Evolutionary conservation across 2,329 filamentous ascomycete species (phyloP).

Genomic region (Metarhizium sp.): DNA sequence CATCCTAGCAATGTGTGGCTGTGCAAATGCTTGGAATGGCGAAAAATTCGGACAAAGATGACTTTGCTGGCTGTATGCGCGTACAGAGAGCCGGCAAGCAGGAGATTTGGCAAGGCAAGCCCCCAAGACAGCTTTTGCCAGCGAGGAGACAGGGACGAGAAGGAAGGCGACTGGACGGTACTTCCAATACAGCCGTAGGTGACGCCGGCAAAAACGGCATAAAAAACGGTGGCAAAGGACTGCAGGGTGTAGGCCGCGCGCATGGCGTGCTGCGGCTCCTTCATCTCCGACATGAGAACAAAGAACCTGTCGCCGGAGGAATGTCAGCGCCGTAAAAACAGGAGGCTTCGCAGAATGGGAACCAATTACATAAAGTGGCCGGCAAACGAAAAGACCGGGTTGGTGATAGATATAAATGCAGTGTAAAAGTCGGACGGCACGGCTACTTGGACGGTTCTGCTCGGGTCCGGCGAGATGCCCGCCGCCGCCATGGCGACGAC

Average conservation of each 20-base stretch:
- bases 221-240: conserved; percentile 38
- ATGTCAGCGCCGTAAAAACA: neutral
- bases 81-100: conserved; percentile 40
- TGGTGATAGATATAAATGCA: conserved; percentile 25
- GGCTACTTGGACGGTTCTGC: conserved; percentile 27
- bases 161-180: conserved; percentile 34
- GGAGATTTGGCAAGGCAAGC: conserved; percentile 38
- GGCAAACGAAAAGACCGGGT: conserved; percentile 43
- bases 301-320: conserved; percentile 28
- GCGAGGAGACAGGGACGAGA: conserved; percentile 32
- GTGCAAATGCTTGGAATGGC: conserved; percentile 34
- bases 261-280: conserved; percentile 38
- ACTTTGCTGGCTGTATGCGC: conserved; percentile 42
- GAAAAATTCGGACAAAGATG: conserved; percentile 39
- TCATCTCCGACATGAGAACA: conserved; percentile 44
- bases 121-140: conserved; percentile 43
- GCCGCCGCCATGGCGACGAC: conserved; percentile 42
- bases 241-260: conserved; percentile 41
- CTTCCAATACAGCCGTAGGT: conserved; percentile 40
- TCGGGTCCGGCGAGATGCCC: conserved; percentile 28
- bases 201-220: conserved; percentile 40
- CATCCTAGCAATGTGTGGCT: conserved; percentile 36
- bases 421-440: conserved; percentile 21
- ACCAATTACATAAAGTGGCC: conserved; percentile 35
- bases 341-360: neutral